phyloP scores from a whole-genome alignment of 2,329 filamentous ascomycete genomes.

The Xylaria arbuscula region DNA sequence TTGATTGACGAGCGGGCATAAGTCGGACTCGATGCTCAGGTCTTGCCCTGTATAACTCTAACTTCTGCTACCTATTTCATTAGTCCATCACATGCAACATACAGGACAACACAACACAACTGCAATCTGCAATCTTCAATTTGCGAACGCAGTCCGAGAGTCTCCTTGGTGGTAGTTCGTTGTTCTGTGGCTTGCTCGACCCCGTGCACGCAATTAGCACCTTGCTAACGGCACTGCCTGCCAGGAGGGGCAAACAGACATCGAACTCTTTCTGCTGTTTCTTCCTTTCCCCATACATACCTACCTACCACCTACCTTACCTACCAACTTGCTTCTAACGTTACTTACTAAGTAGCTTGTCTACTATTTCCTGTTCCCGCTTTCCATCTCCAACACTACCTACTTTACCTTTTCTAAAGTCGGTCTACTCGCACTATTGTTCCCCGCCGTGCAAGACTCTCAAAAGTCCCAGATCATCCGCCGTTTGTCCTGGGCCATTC shows the following conservation, averaged over 20 bases:
- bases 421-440: not conserved
- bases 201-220: conserved; percentile 29
- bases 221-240: conserved; percentile 2
- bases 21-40: too few species aligned
- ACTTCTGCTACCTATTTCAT: conserved; percentile 8
- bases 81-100: not conserved
- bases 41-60: not conserved
- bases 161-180: conserved; percentile 20
- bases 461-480: conserved; percentile 17
- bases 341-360: not conserved
- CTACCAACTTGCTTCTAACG: not conserved
- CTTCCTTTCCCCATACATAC: conserved; percentile 8
- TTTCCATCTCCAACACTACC: not conserved
- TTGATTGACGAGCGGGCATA: too few species aligned
- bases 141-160: conserved; percentile 8
- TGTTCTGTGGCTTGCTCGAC: conserved; percentile 30
- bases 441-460: conserved; percentile 19
- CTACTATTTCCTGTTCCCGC: not conserved
- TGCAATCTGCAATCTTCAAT: conserved; percentile 3
- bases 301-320: not conserved
- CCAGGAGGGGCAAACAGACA: conserved; percentile 24
- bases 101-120: not conserved
- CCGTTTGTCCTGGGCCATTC: conserved; percentile 29
- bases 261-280: conserved; percentile 19
- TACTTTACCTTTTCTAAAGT: too few species aligned